Evolutionary conservation across 2,329 filamentous ascomycete species (phyloP).

Genomic region (Hirsutella minnesotensis): DNA sequence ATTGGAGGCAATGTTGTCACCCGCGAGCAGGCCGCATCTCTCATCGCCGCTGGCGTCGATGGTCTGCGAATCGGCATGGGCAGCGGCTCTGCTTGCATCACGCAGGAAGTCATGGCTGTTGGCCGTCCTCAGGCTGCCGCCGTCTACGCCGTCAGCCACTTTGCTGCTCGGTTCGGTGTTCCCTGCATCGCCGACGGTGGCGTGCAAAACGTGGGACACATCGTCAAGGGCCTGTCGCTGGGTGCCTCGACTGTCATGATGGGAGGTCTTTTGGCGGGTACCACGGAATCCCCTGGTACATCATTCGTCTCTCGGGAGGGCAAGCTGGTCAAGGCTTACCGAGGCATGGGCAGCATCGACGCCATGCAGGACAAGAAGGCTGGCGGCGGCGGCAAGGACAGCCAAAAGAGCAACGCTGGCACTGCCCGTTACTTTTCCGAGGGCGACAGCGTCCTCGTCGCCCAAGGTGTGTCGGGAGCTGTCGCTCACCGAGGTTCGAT

Average conservation of each 20-base stretch:
- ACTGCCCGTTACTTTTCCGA: constrained; percentile 98
- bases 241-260: constrained; percentile 98
- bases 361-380: constrained; percentile 99
- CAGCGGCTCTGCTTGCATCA: constrained; percentile 95
- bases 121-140: constrained; percentile 90
- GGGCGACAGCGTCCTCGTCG: constrained; percentile 86
- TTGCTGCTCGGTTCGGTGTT: constrained; percentile 87
- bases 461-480: constrained; percentile 86
- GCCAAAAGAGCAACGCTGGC: constrained; percentile 77
- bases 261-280: constrained; percentile 93
- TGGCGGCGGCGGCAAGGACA: constrained; percentile 58
- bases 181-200: constrained; percentile 97
- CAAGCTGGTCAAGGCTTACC: constrained; percentile 97
- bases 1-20: constrained; percentile 98
- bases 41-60: constrained; percentile 91
- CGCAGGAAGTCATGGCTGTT: constrained; percentile 98
- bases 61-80: constrained; percentile 98
- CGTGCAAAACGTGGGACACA: constrained; percentile 97
- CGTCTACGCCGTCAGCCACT: constrained; percentile 79
- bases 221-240: constrained; percentile 93
- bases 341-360: constrained; percentile 97
- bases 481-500: constrained; percentile 75
- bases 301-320: constrained; percentile 95
- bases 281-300: constrained; percentile 91
- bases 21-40: constrained; percentile 80